phyloP scores from a whole-genome alignment of 1,284 basidiomycete species.

The Puccinia polysora region DNA sequence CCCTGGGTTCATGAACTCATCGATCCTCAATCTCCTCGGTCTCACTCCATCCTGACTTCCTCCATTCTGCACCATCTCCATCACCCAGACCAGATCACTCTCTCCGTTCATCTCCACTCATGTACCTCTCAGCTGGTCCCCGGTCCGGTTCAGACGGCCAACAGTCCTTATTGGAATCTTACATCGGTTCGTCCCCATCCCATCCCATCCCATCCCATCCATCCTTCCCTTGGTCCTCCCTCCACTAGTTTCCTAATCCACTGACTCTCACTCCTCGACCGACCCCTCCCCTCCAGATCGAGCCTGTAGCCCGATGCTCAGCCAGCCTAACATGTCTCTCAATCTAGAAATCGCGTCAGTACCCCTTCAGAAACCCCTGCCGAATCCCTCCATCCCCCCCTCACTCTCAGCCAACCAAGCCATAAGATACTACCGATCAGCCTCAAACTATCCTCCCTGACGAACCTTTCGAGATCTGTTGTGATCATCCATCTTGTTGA shows the following conservation, averaged over 20 bases:
- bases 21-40: too few species aligned
- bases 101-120: too few species aligned
- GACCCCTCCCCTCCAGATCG: slow-evolving; percentile 56
- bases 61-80: too few species aligned
- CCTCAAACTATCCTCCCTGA: too few species aligned
- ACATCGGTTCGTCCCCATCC: not conserved
- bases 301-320: slow-evolving; percentile 79
- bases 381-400: not conserved
- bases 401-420: not conserved
- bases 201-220: too few species aligned
- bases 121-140: too few species aligned
- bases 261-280: not conserved
- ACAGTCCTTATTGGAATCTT: not conserved
- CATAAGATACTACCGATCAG: not conserved
- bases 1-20: too few species aligned
- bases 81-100: too few species aligned
- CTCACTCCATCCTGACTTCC: too few species aligned
- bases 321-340: slow-evolving; percentile 82
- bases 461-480: too few species aligned
- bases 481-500: too few species aligned
- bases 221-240: not conserved
- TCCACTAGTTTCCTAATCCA: not conserved
- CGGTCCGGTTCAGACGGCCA: not conserved
- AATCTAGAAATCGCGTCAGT: slow-evolving; percentile 86
- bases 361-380: not conserved